Conservation (phyloP, 2,329 filamentous ascomycete species). For the Atkinsonella hypoxylon region DNA sequence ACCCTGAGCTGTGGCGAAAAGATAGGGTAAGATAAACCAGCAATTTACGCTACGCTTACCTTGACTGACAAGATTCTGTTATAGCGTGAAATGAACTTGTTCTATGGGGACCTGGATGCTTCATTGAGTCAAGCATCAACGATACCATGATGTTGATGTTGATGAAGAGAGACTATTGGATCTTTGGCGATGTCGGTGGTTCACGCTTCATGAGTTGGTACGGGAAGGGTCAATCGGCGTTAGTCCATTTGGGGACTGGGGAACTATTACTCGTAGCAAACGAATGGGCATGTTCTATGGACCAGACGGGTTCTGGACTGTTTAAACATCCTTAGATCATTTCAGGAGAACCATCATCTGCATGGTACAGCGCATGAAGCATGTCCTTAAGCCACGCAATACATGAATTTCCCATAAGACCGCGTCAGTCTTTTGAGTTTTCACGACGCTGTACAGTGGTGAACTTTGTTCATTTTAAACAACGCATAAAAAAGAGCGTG, state of each 20-base stretch:
- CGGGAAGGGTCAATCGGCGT: slow-evolving; percentile 16
- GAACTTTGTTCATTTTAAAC: neutral
- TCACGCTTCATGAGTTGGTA: slow-evolving; percentile 11
- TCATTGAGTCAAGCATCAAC: slow-evolving; percentile 22
- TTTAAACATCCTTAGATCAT: slow-evolving; percentile 18
- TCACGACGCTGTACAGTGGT: neutral
- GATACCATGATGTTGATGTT: slow-evolving; percentile 13
- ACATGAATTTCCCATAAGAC: neutral
- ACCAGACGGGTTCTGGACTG: slow-evolving; percentile 12
- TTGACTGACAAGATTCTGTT: slow-evolving; percentile 4
- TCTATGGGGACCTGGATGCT: slow-evolving; percentile 51
- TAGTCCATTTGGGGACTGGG: slow-evolving; percentile 18
- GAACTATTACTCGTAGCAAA: slow-evolving; percentile 16
- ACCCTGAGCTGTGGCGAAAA: slow-evolving; percentile 48
- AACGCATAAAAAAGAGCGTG: neutral
- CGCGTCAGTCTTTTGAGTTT: neutral
- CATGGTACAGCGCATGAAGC: slow-evolving; percentile 7
- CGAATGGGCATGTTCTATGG: slow-evolving; percentile 18
- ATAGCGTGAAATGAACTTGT: slow-evolving; percentile 50
- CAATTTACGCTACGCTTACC: slow-evolving; percentile 7
- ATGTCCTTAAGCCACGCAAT: neutral
- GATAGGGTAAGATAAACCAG: slow-evolving; percentile 50
- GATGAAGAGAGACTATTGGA: neutral
- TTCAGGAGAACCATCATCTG: slow-evolving; percentile 8
- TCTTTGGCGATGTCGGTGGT: slow-evolving; percentile 6